Conservation (phyloP, 139 green algal species). For the Chlamydomonas sp. region DNA sequence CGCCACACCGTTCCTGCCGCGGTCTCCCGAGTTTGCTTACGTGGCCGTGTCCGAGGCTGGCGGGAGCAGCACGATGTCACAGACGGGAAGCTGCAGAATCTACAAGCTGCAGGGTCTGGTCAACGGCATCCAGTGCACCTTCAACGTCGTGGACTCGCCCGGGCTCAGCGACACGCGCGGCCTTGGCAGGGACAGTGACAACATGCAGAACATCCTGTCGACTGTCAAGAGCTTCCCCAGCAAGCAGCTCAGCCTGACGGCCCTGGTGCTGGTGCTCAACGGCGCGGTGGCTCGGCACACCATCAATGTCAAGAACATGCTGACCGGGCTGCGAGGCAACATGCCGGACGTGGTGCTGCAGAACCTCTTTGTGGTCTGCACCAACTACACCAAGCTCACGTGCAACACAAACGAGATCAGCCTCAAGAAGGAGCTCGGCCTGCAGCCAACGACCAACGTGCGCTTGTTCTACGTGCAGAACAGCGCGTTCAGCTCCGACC, state of each 20-base stretch:
- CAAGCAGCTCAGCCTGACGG: background rate
- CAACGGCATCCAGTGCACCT: no score
- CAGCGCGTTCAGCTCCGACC: background rate
- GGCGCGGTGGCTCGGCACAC: background rate
- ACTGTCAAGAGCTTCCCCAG: background rate
- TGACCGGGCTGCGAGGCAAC: background rate
- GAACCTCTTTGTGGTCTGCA: conserved; percentile 2
- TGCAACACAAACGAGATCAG: background rate
- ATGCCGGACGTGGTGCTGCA: background rate
- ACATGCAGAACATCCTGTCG: background rate
- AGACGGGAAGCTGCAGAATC: no score
- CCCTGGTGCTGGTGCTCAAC: background rate
- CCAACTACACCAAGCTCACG: background rate
- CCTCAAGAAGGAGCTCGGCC: background rate
- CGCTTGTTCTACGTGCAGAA: conserved; percentile 1
- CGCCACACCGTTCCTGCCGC: background rate
- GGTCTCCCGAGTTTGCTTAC: background rate
- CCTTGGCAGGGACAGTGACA: no score
- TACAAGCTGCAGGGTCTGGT: no score
- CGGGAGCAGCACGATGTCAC: no score
- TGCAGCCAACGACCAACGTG: background rate
- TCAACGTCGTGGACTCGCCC: no score
- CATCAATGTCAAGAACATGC: background rate
- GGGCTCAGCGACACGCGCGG: no score
- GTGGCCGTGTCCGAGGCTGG: background rate